A percentile compares a stretch with the other conserved stretches of the same genome.
phyloP scores from a whole-genome alignment of 2,329 filamentous ascomycete genomes.

The Sporothrix dimorphospora region DNA sequence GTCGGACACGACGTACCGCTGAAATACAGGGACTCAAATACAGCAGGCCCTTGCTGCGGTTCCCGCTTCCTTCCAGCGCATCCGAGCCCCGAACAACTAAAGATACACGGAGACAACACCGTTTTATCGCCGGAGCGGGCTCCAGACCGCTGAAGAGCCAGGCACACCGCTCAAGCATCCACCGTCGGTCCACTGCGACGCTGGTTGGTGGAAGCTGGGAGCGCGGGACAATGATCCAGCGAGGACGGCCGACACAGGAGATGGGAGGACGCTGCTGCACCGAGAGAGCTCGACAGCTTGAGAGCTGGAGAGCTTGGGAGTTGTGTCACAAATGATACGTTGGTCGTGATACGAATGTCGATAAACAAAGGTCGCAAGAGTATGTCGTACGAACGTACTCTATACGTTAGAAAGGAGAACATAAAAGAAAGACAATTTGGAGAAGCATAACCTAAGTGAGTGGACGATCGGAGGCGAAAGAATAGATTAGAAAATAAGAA shows the following conservation, averaged over 20 bases:
- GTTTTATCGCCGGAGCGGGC: conserved; percentile 6
- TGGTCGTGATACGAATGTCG: too few species aligned
- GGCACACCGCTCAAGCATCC: background rate
- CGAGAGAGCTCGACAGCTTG: background rate
- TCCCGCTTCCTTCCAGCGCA: background rate
- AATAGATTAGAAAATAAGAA: background rate
- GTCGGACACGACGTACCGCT: too few species aligned
- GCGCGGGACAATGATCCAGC: conserved; percentile 21
- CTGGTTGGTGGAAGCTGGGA: conserved; percentile 1
- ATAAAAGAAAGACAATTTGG: too few species aligned
- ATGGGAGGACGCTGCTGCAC: background rate
- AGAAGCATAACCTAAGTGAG: too few species aligned
- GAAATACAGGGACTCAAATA: background rate
- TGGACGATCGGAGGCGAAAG: too few species aligned
- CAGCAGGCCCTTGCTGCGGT: background rate
- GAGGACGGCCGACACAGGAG: conserved; percentile 19
- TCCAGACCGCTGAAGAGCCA: background rate
- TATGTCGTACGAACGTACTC: too few species aligned
- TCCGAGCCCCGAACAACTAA: background rate
- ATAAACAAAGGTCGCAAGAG: too few species aligned
- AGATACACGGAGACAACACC: background rate
- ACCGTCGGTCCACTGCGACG: background rate
- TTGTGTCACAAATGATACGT: too few species aligned
- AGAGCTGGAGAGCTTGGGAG: too few species aligned
- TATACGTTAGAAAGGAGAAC: too few species aligned